phyloP scores from a whole-genome alignment of 208 protist species.

The Tetramitus jugosus region DNA sequence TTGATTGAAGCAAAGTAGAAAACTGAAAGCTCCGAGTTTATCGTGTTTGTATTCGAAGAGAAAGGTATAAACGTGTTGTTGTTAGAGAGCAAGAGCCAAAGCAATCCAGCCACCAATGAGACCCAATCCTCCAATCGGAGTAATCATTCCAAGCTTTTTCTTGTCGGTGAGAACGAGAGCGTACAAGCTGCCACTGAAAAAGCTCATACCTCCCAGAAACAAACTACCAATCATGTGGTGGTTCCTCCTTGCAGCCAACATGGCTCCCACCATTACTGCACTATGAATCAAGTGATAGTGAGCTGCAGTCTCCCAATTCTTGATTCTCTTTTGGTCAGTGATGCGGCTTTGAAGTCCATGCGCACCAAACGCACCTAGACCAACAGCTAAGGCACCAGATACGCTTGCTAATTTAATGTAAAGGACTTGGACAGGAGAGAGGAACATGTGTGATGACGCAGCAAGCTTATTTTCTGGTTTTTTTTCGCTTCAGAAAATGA shows the following conservation, averaged over 20 bases:
- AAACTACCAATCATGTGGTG: conserved; percentile 9
- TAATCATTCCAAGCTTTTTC: background rate
- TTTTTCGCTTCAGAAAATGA: no score
- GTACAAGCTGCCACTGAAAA: conserved; percentile 8
- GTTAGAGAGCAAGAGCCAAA: no score
- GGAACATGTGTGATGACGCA: no score
- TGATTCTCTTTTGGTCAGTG: background rate
- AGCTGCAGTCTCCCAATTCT: background rate
- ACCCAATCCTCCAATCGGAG: conserved; percentile 2
- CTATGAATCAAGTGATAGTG: conserved; percentile 14
- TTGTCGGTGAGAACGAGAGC: background rate
- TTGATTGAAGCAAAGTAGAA: no score
- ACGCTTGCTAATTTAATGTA: background rate
- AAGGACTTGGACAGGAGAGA: no score
- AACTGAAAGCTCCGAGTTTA: no score
- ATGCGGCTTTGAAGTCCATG: background rate
- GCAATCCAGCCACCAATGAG: conserved; percentile 3
- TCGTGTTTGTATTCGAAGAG: no score
- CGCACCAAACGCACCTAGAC: background rate
- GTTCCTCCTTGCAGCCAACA: background rate
- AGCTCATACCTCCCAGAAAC: background rate
- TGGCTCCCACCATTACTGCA: background rate
- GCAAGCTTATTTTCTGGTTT: no score
- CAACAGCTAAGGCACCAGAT: background rate
- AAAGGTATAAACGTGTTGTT: no score